Conservation (phyloP, 768 basidiomycete species). For the Russula sp. region DNA sequence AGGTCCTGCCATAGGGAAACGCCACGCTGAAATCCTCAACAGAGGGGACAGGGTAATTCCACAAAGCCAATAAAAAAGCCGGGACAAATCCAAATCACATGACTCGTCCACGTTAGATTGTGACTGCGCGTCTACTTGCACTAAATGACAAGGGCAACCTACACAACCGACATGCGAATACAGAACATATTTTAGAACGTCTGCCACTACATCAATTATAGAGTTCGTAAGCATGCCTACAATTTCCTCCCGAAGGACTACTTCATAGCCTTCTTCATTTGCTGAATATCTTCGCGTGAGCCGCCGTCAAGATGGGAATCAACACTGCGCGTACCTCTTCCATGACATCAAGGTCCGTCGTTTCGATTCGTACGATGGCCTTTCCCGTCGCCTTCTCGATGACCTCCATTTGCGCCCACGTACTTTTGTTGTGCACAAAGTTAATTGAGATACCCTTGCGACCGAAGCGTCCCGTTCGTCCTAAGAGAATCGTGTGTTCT, state of each 20-base stretch:
- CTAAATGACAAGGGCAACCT: too few species aligned
- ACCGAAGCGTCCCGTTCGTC: conserved; percentile 96
- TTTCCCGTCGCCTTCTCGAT: conserved; percentile 76
- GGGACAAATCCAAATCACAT: too few species aligned
- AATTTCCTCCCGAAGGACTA: conserved; percentile 23
- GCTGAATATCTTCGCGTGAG: conserved; percentile 34
- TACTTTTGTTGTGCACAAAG: conserved; percentile 87
- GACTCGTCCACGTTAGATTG: too few species aligned
- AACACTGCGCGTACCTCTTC: conserved; percentile 56
- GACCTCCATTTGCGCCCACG: conserved; percentile 83
- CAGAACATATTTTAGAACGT: conserved; percentile 1
- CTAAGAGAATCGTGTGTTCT: conserved; percentile 35
- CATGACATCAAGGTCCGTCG: conserved; percentile 88
- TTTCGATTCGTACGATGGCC: conserved; percentile 80
- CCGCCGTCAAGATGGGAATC: background rate
- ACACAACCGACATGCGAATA: background rate
- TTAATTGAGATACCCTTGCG: conserved; percentile 96
- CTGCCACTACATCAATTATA: conserved; percentile 7
- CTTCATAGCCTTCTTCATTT: conserved; percentile 78
- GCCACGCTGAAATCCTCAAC: background rate
- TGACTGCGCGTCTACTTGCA: too few species aligned
- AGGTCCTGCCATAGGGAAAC: background rate
- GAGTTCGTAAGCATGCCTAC: background rate
- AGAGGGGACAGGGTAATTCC: background rate
- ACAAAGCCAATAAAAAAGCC: too few species aligned